Conservation (phyloP, 306 rosid genomes). For the Canavalia ensiformis region DNA sequence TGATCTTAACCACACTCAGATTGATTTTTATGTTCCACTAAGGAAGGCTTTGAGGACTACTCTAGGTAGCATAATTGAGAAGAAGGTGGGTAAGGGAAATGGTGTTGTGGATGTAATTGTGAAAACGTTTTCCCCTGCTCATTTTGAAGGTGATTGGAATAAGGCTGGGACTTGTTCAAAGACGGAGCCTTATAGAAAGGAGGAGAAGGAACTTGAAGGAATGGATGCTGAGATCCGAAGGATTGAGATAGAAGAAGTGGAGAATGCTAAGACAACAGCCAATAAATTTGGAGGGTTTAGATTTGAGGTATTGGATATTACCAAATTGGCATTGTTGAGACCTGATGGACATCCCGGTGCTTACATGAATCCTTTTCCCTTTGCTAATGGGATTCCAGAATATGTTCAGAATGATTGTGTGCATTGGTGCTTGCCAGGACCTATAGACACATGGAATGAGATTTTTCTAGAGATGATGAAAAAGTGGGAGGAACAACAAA, state of each 20-base stretch:
- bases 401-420: slow-evolving; percentile 82
- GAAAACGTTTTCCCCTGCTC: slow-evolving; percentile 79
- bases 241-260: slow-evolving; percentile 74
- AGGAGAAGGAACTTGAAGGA: slow-evolving; percentile 67
- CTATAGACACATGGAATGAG: slow-evolving; percentile 85
- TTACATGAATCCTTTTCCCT: slow-evolving; percentile 72
- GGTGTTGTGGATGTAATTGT: slow-evolving; percentile 56
- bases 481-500: slow-evolving; percentile 48
- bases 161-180: slow-evolving; percentile 80
- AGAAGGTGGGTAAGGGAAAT: slow-evolving; percentile 43
- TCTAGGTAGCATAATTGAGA: slow-evolving; percentile 59
- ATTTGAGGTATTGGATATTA: slow-evolving; percentile 68
- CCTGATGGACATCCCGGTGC: slow-evolving; percentile 91
- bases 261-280: slow-evolving; percentile 56
- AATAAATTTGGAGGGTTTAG: slow-evolving; percentile 50
- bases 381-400: slow-evolving; percentile 58
- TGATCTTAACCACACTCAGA: slow-evolving; percentile 66
- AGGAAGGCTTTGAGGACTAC: slow-evolving; percentile 68
- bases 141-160: slow-evolving; percentile 93
- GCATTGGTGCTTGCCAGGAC: slow-evolving; percentile 91
- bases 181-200: slow-evolving; percentile 60
- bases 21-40: slow-evolving; percentile 72
- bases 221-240: slow-evolving; percentile 76
- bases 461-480: slow-evolving; percentile 59
- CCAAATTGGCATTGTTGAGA: slow-evolving; percentile 67